Evolutionary conservation across 2,329 filamentous ascomycete species (phyloP), one percentile per base, ranked within the genome.

Genomic region (Cladosporium phlei): DNA sequence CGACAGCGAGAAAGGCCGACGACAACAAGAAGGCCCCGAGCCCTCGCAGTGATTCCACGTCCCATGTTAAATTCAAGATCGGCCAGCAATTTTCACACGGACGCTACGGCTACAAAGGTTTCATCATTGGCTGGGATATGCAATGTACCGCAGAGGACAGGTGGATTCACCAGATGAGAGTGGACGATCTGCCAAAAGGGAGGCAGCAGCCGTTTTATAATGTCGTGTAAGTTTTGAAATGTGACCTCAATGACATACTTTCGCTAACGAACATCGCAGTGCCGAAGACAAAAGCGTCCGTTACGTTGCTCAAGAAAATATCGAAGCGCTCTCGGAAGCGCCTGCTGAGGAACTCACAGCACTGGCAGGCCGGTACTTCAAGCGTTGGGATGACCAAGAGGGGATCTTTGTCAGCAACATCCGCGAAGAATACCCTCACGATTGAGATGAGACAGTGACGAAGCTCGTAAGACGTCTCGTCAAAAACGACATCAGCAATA

Each of bases 111-210:
- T 95, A 91, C 63, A 72, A 83, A 38, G 90, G 85, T 14, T 78
- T 94, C 20, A 86, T 98, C 49, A 87, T 85, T 11, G 90, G 90
- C n/a, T 98, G 91, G 90, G 83, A 86, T 39, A 69, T 70, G 12
- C 72, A 75, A 52, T 84, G 75, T 59, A 76, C 69, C 45, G 76
- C 74, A 9, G 71, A 73, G 40, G 81, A 82, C 55, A 74, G 73
- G 50, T 85, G 76, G 83, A 83, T 80, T 60, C 70, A 73, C 61
- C 73, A 75, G 53, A 83, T 82, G 75, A 69, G 73, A 37, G 79
- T 86, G 8, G 80, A 85, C 63, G 69, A 66, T 19, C 66, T 83
- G 46, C 69, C 72, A n/a, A 69, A 73, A 44, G 83, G 80, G 2
- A 70, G 78, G 35, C 68, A 79, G 50, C 83, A 88, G 66, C 82